phyloP scores from a whole-genome alignment of 306 rosid species.

The Urtica urens region DNA sequence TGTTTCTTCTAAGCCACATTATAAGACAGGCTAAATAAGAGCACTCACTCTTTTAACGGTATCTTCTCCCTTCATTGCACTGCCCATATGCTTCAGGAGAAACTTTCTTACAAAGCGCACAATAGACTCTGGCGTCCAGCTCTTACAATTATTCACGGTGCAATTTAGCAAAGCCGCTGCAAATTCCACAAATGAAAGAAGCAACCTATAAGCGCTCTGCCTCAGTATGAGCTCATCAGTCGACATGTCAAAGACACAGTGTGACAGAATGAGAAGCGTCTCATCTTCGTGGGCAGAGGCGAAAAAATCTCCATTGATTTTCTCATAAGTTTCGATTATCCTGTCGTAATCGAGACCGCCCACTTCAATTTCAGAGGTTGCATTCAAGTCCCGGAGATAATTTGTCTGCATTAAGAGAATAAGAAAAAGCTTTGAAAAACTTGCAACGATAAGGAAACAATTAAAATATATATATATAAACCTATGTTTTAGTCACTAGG shows the following conservation, averaged over 20 bases:
- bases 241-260: constrained; percentile 82
- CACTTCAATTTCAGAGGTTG: constrained; percentile 51
- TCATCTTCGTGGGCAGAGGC: constrained; percentile 40
- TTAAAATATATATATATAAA: too few relatives aligned
- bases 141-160: constrained; percentile 23
- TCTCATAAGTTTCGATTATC: constrained; percentile 43
- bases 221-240: constrained; percentile 59
- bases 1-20: neutral
- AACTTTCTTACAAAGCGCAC: constrained; percentile 40
- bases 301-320: constrained; percentile 49
- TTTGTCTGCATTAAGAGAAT: constrained; percentile 48
- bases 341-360: constrained; percentile 68
- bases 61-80: constrained; percentile 63
- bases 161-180: constrained; percentile 34
- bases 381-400: constrained; percentile 54
- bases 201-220: constrained; percentile 44
- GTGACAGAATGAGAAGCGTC: constrained; percentile 66
- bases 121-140: constrained; percentile 58
- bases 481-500: too few relatives aligned
- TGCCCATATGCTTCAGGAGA: constrained; percentile 69
- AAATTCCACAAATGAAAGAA: constrained; percentile 72
- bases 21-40: neutral
- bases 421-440: constrained; percentile 1
- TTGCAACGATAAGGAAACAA: constrained; percentile 5
- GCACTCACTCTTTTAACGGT: constrained; percentile 45